Evolutionary conservation across 106 monocot species (phyloP), one percentile per base, ranked within the genome.

Genomic region (Dioscorea alata): DNA sequence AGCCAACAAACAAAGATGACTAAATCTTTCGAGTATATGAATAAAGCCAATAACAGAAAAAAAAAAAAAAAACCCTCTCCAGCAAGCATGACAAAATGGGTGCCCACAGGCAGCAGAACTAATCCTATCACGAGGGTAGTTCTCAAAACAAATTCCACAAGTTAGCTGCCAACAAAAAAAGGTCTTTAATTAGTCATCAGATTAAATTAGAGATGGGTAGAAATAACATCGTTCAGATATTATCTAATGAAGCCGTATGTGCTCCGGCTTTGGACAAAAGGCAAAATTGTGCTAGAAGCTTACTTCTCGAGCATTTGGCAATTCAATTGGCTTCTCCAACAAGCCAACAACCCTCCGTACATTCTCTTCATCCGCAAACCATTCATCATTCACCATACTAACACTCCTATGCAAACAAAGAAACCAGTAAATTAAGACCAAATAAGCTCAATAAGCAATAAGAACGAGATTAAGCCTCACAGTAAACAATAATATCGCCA

Each of bases 51-150:
- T 42, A 6, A 42, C 6, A 42, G 42, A 42, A 50, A 48, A 82
- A 70, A 74, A 97, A n/a, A n/a, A n/a, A n/a, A n/a, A n/a, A n/a
- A n/a, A n/a, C n/a, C 97, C 97, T 97, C 85, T 89, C 97, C 97
- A 97, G 68, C 97, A 97, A 32, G 84, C 32, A 52, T 58, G 33
- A 59, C 97, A 97, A 74, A 92, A 97, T 56, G 78, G 89, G 85
- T 97, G 97, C 12, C 97, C 87, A 79, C 97, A 97, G 18, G 86
- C 73, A 78, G 92, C 84, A 57, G 89, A 70, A 59, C 61, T 70
- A 83, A 92, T 84, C 54, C 60, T 80, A 63, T 74, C 66, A 71
- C 75, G 68, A 21, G 78, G 84, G 74, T 85, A 92, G 72, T 32
- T 77, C 58, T 97, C 97, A 48, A 97, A 92, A 76, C 97, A 97